phyloP scores from a whole-genome alignment of 139 green algal genomes.

The Chlamydomonas applanata region DNA sequence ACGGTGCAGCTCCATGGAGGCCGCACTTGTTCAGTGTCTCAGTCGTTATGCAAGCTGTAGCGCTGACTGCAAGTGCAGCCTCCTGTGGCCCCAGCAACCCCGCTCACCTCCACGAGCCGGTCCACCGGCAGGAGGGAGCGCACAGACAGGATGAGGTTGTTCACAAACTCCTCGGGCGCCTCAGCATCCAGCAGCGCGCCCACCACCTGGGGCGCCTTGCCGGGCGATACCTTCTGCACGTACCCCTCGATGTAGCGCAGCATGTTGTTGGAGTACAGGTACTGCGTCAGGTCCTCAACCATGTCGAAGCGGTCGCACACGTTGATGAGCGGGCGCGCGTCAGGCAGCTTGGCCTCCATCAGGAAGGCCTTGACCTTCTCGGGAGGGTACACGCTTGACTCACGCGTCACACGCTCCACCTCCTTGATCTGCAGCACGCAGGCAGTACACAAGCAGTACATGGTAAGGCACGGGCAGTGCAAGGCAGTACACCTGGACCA shows the following conservation, averaged over 20 bases:
- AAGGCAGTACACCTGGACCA: too few relatives aligned
- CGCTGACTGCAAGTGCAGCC: too few relatives aligned
- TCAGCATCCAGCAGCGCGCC: slow-evolving; percentile 95
- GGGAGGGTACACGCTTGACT: slow-evolving; percentile 89
- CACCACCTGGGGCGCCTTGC: slow-evolving; percentile 80
- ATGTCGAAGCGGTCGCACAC: slow-evolving; percentile 97
- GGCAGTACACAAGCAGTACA: too few relatives aligned
- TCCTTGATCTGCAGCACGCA: slow-evolving; percentile 66
- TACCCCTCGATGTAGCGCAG: slow-evolving; percentile 98
- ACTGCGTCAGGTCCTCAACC: slow-evolving; percentile 92
- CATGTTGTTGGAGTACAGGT: slow-evolving; percentile 81
- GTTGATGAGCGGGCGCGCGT: slow-evolving; percentile 98
- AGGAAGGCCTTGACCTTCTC: slow-evolving; percentile 90
- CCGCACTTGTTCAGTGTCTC: too few relatives aligned
- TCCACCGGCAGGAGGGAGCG: slow-evolving; percentile 83
- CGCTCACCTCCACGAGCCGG: slow-evolving; percentile 48
- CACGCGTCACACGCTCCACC: slow-evolving; percentile 96
- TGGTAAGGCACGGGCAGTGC: too few relatives aligned
- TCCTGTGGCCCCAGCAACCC: too few relatives aligned
- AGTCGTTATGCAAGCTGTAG: too few relatives aligned
- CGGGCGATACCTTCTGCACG: slow-evolving; percentile 92
- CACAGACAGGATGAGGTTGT: slow-evolving; percentile 97
- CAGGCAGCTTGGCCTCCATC: slow-evolving; percentile 98
- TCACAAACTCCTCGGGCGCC: slow-evolving; percentile 94
- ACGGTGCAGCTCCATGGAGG: too few relatives aligned